A percentile compares a stretch with the other conserved stretches of the same genome.
These are phyloP conservation scores for Aspergillus pseudonomiae DNA, from an alignment of 2,329 filamentous ascomycete species.

Conservation along the genomic window DNA sequence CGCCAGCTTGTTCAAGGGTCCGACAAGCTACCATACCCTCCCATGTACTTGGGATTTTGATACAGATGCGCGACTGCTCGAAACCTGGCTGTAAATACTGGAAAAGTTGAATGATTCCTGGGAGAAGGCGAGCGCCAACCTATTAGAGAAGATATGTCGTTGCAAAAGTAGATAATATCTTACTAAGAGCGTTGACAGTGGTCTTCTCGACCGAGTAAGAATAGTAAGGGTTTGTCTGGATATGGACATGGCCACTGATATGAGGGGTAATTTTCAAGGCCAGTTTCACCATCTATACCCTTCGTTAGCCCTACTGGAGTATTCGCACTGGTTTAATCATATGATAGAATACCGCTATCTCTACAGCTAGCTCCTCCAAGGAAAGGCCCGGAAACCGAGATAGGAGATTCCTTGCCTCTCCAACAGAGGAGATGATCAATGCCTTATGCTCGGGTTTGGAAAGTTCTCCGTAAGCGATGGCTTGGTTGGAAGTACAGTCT, in stretches of 20 bases:
- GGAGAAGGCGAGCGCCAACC: neutral
- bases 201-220: conserved; percentile 56
- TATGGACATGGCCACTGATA: conserved; percentile 57
- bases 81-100: conserved; percentile 48
- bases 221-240: conserved; percentile 63
- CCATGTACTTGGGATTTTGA: conserved; percentile 67
- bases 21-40: conserved; percentile 65
- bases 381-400: conserved; percentile 39
- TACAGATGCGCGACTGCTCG: conserved; percentile 56
- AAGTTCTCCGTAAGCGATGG: conserved; percentile 55
- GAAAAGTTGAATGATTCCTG: conserved; percentile 57
- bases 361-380: conserved; percentile 56
- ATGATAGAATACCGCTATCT: conserved; percentile 52
- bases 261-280: conserved; percentile 55
- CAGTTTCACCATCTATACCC: conserved; percentile 56
- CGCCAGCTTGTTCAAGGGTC: conserved; percentile 55
- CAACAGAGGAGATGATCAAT: conserved; percentile 24
- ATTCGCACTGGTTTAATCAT: too few relatives aligned
- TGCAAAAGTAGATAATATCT: conserved; percentile 14
- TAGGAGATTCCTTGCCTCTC: conserved; percentile 41
- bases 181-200: conserved; percentile 56
- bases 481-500: conserved; percentile 61
- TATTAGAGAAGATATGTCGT: neutral
- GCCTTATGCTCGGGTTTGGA: conserved; percentile 43
- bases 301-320: neutral